A percentile compares a stretch with the other conserved stretches of the same genome.
phyloP scores from a whole-genome alignment of 108 stramenopile genomes.

The Discostella stelligeroides region DNA sequence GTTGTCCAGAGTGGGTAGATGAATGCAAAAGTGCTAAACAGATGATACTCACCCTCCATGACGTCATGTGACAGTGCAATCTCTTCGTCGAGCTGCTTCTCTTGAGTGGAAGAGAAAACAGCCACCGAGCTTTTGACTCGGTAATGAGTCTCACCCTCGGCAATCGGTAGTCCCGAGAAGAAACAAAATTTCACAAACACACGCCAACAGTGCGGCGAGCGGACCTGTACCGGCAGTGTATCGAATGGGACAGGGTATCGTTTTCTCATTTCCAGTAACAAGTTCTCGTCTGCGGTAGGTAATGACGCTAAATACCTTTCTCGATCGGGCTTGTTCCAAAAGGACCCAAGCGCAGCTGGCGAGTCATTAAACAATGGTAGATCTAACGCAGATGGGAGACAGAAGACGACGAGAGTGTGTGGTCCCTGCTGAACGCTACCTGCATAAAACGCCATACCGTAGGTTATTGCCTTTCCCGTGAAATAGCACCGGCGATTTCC shows the following conservation, averaged over 20 bases:
- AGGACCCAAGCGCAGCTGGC: neutral
- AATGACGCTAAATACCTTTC: conserved; percentile 41
- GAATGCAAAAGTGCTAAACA: neutral
- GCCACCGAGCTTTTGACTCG: conserved; percentile 63
- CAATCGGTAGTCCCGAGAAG: conserved; percentile 87
- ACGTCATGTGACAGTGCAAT: conserved; percentile 79
- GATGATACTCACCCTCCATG: conserved; percentile 54
- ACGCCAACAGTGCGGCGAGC: conserved; percentile 65
- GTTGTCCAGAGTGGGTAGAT: neutral
- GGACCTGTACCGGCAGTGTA: conserved; percentile 78
- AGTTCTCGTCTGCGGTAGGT: conserved; percentile 53
- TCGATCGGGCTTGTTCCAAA: conserved; percentile 23
- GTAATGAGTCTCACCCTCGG: conserved; percentile 89
- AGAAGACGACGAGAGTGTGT: conserved; percentile 87
- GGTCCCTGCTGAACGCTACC: conserved; percentile 83
- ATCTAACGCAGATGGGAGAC: conserved; percentile 75
- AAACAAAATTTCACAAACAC: conserved; percentile 86
- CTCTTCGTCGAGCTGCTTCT: conserved; percentile 52
- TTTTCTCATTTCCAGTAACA: conserved; percentile 65
- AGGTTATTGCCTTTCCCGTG: conserved; percentile 68
- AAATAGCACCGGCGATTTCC: conserved; percentile 88
- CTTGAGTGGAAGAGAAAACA: conserved; percentile 1
- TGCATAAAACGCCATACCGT: conserved; percentile 80
- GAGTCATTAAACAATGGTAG: conserved; percentile 41
- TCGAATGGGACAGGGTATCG: conserved; percentile 71